Evolutionary conservation across 371 early-diverging fungal genomes (phyloP).

Genomic region (Mortierella sp.): DNA sequence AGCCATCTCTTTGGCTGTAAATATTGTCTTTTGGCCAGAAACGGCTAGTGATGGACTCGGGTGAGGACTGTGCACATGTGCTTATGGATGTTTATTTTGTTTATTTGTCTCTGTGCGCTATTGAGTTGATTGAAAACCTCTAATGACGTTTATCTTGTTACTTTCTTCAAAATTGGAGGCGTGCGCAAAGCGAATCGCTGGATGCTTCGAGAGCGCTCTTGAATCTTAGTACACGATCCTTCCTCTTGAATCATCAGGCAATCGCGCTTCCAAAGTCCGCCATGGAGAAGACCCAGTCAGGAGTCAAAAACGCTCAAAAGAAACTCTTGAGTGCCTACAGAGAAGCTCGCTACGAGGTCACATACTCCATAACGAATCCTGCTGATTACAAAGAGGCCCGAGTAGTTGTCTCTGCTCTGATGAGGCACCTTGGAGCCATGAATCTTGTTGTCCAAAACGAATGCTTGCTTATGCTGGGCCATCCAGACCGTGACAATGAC

Average conservation of each 20-base stretch:
- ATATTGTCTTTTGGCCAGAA: conserved; percentile 49
- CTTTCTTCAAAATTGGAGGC: no score
- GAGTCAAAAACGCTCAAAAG: conserved; percentile 48
- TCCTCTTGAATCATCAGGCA: conserved; percentile 47
- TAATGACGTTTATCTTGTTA: no score
- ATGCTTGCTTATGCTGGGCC: conserved; percentile 51
- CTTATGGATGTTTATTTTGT: background rate
- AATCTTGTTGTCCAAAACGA: conserved; percentile 56
- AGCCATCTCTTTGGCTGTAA: conserved; percentile 26
- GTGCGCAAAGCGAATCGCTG: conserved; percentile 51
- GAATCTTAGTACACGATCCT: conserved; percentile 47
- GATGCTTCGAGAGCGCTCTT: conserved; percentile 43
- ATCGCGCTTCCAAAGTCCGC: conserved; percentile 46
- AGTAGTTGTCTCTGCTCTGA: conserved; percentile 36
- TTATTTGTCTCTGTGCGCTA: no score
- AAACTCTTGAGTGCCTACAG: conserved; percentile 48
- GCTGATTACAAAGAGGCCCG: conserved; percentile 54
- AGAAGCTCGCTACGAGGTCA: conserved; percentile 55
- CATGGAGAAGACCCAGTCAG: conserved; percentile 41
- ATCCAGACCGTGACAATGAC: conserved; percentile 48
- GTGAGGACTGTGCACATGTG: conserved; percentile 12
- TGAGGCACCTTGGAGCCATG: conserved; percentile 55
- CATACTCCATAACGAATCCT: conserved; percentile 44
- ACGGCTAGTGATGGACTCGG: conserved; percentile 53
- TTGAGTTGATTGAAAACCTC: no score